Evolutionary conservation across 2,329 filamentous ascomycete species (phyloP).

Genomic region (Colletotrichum sp.): DNA sequence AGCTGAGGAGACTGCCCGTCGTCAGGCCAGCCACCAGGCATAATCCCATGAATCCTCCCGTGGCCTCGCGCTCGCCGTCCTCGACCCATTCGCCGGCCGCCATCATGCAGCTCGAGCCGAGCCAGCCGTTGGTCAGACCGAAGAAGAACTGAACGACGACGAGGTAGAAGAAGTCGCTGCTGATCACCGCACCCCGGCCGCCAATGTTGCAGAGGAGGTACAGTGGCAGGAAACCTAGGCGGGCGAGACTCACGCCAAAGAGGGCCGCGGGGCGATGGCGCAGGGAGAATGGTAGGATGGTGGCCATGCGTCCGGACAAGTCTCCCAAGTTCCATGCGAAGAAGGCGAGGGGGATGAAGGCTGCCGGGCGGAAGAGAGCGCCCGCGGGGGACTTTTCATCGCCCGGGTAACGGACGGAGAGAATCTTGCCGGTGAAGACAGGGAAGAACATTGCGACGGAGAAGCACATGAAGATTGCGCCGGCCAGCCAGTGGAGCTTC

Average conservation of each 20-base stretch:
- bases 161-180: constrained; percentile 89
- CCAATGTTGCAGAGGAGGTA: constrained; percentile 91
- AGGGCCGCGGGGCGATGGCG: constrained; percentile 69
- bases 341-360: constrained; percentile 90
- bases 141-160: constrained; percentile 83
- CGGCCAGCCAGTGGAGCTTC: constrained; percentile 80
- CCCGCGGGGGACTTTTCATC: constrained; percentile 32
- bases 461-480: constrained; percentile 83
- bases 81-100: constrained; percentile 82
- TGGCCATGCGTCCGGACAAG: constrained; percentile 74
- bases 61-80: constrained; percentile 82
- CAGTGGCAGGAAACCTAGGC: constrained; percentile 77
- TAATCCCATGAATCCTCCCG: constrained; percentile 92
- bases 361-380: constrained; percentile 69
- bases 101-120: constrained; percentile 92
- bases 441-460: constrained; percentile 92
- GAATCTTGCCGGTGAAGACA: constrained; percentile 78
- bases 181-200: constrained; percentile 73
- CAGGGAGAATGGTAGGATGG: constrained; percentile 62
- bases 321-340: constrained; percentile 95
- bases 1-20: constrained; percentile 88
- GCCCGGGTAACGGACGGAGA: constrained; percentile 40
- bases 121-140: constrained; percentile 84
- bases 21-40: constrained; percentile 86
- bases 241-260: constrained; percentile 69